Evolutionary conservation across 225 moss, liverwort and hornwort genomes (phyloP), one percentile per base, ranked within the genome.

Genomic region (Marchantia polymorpha): DNA sequence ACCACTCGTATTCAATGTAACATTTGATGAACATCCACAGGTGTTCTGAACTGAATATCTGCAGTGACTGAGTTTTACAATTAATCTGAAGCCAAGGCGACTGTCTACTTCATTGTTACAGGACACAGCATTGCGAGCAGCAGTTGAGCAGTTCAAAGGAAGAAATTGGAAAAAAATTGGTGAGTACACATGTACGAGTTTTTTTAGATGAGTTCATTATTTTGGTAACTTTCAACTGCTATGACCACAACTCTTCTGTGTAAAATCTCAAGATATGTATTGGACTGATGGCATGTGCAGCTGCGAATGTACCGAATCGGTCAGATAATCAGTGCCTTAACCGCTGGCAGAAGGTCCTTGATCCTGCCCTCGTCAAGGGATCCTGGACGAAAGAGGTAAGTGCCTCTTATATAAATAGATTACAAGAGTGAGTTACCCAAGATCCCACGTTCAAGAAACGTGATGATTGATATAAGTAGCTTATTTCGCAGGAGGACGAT

Each of bases 271-370:
- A 39, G 30, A 11, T 50, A 16, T 19, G 50, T 22, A 20, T 2
- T n/a, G n/a, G n/a, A n/a, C n/a, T n/a, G n/a, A n/a, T 73, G 12
- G 9, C 53, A 50, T 1, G 64, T 31, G 82, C 82, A 87, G 87
- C 87, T 26, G 79, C 67, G 73, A 25, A 66, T 49, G 25, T 87
- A 73, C 83, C 91, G 11, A 92, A 91, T 12, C 90, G 94, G 63
- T 91, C 94, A 30, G 97, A 93, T 50, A 89, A 93, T 64, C 97
- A 97, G 30, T 94, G 94, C 85, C 67, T 97, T 52, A 93, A 94
- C 39, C 84, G 93, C 63, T 93, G 97, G 97, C 97, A 93, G 78
- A 97, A 93, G 79, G 94, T 94, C 31, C 81, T 94, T 10, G 94
- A 94, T 76, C 97, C 97, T 26, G 89, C n/a, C n/a, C n/a, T n/a